These are phyloP conservation scores for Primulina eburnea DNA, from an alignment of 257 asterid species.

Conservation along the genomic window DNA sequence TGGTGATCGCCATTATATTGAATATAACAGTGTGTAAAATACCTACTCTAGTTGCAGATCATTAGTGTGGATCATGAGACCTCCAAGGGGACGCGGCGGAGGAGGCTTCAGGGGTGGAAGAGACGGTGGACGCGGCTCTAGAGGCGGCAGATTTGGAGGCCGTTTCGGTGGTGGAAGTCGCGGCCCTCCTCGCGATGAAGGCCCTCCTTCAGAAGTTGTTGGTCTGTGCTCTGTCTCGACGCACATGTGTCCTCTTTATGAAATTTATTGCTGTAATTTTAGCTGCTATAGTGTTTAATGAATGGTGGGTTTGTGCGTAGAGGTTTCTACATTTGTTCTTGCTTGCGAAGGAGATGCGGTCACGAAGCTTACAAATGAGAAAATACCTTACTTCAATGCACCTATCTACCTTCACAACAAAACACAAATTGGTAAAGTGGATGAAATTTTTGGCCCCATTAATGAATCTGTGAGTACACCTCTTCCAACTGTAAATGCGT, in stretches of 20 bases:
- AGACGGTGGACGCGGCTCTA: constrained; percentile 44
- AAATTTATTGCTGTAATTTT: not conserved
- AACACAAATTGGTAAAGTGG: constrained; percentile 98
- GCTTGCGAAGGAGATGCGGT: constrained; percentile 98
- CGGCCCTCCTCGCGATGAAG: constrained; percentile 58
- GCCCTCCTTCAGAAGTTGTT: constrained; percentile 64
- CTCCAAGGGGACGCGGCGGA: constrained; percentile 95
- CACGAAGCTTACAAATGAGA: constrained; percentile 76
- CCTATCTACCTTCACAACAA: constrained; percentile 88
- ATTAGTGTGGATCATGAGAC: constrained; percentile 50
- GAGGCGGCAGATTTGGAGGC: constrained; percentile 54
- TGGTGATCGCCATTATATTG: not conserved
- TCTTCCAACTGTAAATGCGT: not conserved
- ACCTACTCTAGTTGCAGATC: not conserved
- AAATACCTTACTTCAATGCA: constrained; percentile 89
- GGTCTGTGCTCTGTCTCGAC: constrained; percentile 39
- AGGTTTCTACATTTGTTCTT: constrained; percentile 73
- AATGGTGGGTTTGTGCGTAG: constrained; percentile 35
- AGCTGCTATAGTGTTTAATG: not conserved
- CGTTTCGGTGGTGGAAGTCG: constrained; percentile 51
- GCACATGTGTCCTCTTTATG: not conserved
- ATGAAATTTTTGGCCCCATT: constrained; percentile 94
- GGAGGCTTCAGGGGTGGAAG: constrained; percentile 42
- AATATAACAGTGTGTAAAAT: too few relatives aligned
- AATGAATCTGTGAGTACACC: constrained; percentile 79